Evolutionary conservation across 176 grass and related monocot genomes (phyloP).

Genomic region (Rhynchospora pubera): DNA sequence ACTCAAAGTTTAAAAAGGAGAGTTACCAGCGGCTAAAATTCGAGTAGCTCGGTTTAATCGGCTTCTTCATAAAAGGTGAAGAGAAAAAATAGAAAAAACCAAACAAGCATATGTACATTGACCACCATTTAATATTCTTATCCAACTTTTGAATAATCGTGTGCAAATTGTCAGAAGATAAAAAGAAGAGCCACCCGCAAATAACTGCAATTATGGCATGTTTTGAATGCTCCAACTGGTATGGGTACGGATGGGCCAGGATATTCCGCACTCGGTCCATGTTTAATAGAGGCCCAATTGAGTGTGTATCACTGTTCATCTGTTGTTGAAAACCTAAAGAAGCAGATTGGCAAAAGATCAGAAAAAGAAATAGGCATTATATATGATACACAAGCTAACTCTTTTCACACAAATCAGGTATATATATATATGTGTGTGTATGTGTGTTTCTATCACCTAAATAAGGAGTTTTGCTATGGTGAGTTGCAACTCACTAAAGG

Average conservation of each 20-base stretch:
- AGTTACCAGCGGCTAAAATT: slow-evolving; percentile 95
- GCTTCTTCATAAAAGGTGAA: slow-evolving; percentile 94
- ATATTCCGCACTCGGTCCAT: slow-evolving; percentile 91
- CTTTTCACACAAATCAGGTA: neutral
- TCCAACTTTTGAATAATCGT: slow-evolving; percentile 88
- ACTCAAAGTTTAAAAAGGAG: neutral
- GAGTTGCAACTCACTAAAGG: no score
- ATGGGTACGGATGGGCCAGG: slow-evolving; percentile 65
- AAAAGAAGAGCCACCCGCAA: slow-evolving; percentile 73
- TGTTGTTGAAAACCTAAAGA: neutral
- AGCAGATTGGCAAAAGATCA: neutral
- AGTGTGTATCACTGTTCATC: slow-evolving; percentile 36
- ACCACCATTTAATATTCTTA: slow-evolving; percentile 99
- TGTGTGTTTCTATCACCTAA: neutral
- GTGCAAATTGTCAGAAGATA: slow-evolving; percentile 89
- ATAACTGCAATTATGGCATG: slow-evolving; percentile 85
- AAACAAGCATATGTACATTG: slow-evolving; percentile 95
- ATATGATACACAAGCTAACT: neutral
- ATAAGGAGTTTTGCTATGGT: no score
- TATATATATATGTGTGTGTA: neutral
- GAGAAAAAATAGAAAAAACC: slow-evolving; percentile 99
- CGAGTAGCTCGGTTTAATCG: slow-evolving; percentile 89
- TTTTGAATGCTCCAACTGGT: slow-evolving; percentile 82
- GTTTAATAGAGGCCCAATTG: slow-evolving; percentile 58
- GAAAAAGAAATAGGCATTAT: neutral